Base-by-base conservation (phyloP, 345 rosid species). In the Rhizophora apiculata region DNA sequence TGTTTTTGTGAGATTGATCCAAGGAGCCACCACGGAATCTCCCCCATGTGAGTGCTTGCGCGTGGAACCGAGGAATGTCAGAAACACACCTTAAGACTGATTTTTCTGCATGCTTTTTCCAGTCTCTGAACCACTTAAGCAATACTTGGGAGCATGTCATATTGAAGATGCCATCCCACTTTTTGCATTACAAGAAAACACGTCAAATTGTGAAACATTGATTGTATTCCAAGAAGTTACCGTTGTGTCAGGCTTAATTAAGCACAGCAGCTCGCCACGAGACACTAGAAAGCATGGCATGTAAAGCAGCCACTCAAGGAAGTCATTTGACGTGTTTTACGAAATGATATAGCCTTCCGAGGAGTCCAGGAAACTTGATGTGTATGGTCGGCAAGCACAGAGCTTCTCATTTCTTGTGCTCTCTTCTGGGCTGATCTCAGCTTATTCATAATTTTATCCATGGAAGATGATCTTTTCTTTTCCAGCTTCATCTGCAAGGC, bases 401-500 rank as follows among this genome's bases (percentile, higher is more conserved):
- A 86, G 76, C 87, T 86, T 76, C 99, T 80, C 99, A 95, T 89
- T 64, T 84, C 90, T 65, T 92, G 91, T n/a, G 97, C 97, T 85
- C 75, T 92, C 87, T 87, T 92, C 74, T 92, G 96, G 64, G 99
- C 96, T 65, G 90, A 84, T 79, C 78, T 85, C 68, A 95, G 87
- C 79, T 88, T 95, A 69, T 84, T 88, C 99, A 90, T 88, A 64
- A 95, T 95, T 76, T 85, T 95, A 70, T 89, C 96, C 94, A 92
- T 92, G 55, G 97, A 92, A 11, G 92, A 87, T 19, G 92, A 82
- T 80, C 97, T 82, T 85, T 88, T 92, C 82, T 90, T 95, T 82
- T 92, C 99, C 74, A 95, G 84, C 82, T 92, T 95, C 97, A 95
- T 90, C 99, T 95, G 88, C 74, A 81, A 75, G 37, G 46, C 29